A percentile compares a stretch with the other conserved stretches of the same genome.
phyloP scores from a whole-genome alignment of 2,329 filamentous ascomycete genomes.

The Ophiocordyceps polyrhachis-furcata region DNA sequence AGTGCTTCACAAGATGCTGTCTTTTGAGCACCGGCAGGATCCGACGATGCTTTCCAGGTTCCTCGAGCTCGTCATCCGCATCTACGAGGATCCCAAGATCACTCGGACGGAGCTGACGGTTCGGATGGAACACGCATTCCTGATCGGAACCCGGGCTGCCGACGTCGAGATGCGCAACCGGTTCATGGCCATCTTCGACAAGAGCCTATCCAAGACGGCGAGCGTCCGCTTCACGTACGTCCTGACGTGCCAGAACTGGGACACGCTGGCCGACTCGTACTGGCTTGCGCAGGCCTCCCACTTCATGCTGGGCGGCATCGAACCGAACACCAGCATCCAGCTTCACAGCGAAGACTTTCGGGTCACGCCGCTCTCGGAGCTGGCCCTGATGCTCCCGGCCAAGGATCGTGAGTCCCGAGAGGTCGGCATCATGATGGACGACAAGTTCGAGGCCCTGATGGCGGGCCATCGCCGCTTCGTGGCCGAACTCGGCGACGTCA shows the following conservation, averaged over 20 bases:
- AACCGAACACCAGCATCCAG: conserved; percentile 62
- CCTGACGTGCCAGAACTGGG: conserved; percentile 87
- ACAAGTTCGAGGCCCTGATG: conserved; percentile 65
- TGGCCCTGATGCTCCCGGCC: conserved; percentile 49
- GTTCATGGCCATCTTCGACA: conserved; percentile 93
- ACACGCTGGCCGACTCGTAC: conserved; percentile 82
- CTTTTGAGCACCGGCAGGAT: conserved; percentile 75
- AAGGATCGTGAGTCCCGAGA: conserved; percentile 55
- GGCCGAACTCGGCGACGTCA: conserved; percentile 66
- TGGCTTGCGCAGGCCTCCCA: conserved; percentile 95
- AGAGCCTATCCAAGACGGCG: conserved; percentile 80
- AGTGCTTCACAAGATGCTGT: conserved; percentile 96
- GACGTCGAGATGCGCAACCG: conserved; percentile 95
- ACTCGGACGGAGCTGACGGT: conserved; percentile 90
- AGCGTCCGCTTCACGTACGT: conserved; percentile 81
- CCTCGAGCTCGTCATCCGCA: conserved; percentile 85
- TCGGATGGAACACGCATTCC: conserved; percentile 91
- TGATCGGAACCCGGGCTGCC: conserved; percentile 81
- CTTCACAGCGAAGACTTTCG: conserved; percentile 74
- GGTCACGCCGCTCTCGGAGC: conserved; percentile 50
- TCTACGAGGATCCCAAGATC: conserved; percentile 96
- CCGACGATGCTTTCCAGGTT: conserved; percentile 80
- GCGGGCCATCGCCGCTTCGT: conserved; percentile 67
- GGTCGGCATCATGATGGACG: conserved; percentile 56
- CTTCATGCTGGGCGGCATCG: conserved; percentile 75